These are phyloP conservation scores for Naganishia albida DNA, from an alignment of 1,284 basidiomycete genomes.

Conservation along the genomic window DNA sequence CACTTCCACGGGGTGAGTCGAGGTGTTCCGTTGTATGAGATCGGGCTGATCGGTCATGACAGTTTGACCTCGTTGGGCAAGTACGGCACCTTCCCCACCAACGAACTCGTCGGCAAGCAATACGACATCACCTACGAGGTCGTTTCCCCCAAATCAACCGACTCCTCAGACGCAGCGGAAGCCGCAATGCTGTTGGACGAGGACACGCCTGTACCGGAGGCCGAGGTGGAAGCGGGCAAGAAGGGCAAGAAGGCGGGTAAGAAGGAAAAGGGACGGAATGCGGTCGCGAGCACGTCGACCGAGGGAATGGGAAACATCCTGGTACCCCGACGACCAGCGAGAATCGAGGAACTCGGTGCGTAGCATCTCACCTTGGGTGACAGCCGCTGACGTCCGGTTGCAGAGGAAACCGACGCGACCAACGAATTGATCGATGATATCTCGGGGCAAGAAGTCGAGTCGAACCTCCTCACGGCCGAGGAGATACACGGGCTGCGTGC, in stretches of 20 bases:
- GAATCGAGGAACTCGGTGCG: conserved; percentile 38
- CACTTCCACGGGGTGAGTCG: conserved; percentile 46
- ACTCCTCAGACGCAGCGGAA: conserved; percentile 5
- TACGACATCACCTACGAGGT: conserved; percentile 58
- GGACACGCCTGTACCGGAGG: conserved; percentile 25
- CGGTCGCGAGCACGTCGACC: conserved; percentile 19
- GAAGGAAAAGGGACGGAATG: conserved; percentile 42
- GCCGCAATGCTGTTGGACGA: conserved; percentile 20
- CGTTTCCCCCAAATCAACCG: conserved; percentile 34
- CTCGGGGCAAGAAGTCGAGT: conserved; percentile 19
- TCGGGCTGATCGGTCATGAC: background rate
- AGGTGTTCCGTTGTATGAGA: background rate
- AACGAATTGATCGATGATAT: conserved; percentile 75
- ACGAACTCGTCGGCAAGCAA: conserved; percentile 52
- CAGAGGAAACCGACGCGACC: conserved; percentile 84
- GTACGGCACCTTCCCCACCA: conserved; percentile 55
- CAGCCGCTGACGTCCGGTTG: background rate
- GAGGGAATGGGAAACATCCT: conserved; percentile 30
- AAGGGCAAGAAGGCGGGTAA: conserved; percentile 43
- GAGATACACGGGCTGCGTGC: conserved; percentile 71
- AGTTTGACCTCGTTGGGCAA: conserved; percentile 55
- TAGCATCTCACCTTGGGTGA: background rate
- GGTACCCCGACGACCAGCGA: conserved; percentile 33
- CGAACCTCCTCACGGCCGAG: conserved; percentile 50
- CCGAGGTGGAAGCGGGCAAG: conserved; percentile 15